phyloP scores from a whole-genome alignment of 2,329 filamentous ascomycete species.

The Trichoderma sp. region DNA sequence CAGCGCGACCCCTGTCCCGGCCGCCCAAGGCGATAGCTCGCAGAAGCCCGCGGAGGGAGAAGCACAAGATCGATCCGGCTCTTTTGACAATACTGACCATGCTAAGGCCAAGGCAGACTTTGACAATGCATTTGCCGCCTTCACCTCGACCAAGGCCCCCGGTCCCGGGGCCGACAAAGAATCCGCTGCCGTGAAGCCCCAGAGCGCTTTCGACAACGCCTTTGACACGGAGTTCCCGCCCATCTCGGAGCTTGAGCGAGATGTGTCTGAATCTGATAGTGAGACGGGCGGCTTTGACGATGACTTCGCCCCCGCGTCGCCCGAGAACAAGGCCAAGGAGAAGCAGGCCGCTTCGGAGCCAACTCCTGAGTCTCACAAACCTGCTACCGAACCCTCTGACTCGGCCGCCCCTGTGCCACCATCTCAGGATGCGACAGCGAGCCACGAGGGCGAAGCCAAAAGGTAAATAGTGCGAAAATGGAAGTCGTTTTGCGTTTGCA shows the following conservation, averaged over 20 bases:
- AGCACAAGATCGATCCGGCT: conserved; percentile 42
- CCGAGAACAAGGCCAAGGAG: conserved; percentile 41
- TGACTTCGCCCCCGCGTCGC: conserved; percentile 74
- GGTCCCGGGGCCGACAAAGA: conserved; percentile 44
- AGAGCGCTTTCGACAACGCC: conserved; percentile 59
- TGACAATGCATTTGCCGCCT: conserved; percentile 81
- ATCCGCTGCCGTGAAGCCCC: conserved; percentile 45
- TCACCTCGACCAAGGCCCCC: conserved; percentile 57
- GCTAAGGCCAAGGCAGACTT: conserved; percentile 77
- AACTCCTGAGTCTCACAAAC: conserved; percentile 10
- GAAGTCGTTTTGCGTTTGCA: neutral
- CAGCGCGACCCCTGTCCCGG: conserved; percentile 36
- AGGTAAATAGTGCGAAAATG: conserved; percentile 34
- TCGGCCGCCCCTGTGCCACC: conserved; percentile 31
- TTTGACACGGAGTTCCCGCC: conserved; percentile 87
- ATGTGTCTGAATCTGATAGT: conserved; percentile 80
- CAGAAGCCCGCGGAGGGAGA: conserved; percentile 33
- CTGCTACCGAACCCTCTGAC: conserved; percentile 12
- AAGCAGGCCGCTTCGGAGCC: conserved; percentile 16
- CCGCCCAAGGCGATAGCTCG: conserved; percentile 31
- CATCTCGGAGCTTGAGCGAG: conserved; percentile 80
- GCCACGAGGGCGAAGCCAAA: conserved; percentile 32
- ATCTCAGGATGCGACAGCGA: conserved; percentile 33
- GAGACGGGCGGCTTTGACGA: conserved; percentile 89
- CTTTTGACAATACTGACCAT: conserved; percentile 57